Conservation (phyloP, 1,284 basidiomycete genomes). For the Amylostereum areolatum region DNA sequence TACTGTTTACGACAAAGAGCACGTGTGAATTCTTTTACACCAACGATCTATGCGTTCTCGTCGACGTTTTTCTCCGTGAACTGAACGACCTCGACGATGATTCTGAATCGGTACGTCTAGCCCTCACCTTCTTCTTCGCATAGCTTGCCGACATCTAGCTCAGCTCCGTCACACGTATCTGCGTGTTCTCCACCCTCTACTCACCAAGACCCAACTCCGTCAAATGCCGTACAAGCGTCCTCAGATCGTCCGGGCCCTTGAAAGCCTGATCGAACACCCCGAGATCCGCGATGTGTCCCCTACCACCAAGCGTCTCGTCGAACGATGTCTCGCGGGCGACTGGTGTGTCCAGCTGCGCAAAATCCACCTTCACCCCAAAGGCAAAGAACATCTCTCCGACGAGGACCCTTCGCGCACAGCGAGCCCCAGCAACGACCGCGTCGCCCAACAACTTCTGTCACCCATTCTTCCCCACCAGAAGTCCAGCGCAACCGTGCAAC, state of each 20-base stretch:
- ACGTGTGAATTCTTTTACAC: constrained; percentile 98
- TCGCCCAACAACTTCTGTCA: constrained; percentile 17
- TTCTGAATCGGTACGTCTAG: constrained; percentile 74
- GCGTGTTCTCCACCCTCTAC: constrained; percentile 90
- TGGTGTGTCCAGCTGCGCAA: constrained; percentile 75
- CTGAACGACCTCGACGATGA: constrained; percentile 90
- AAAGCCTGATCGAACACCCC: constrained; percentile 69
- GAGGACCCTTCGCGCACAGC: constrained; percentile 19
- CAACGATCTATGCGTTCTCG: constrained; percentile 92
- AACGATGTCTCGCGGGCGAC: constrained; percentile 81
- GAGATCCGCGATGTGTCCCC: constrained; percentile 78
- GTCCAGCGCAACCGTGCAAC: constrained; percentile 12
- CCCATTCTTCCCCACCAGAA: constrained; percentile 24
- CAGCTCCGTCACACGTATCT: constrained; percentile 96
- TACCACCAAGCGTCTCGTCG: constrained; percentile 89
- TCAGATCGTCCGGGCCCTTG: constrained; percentile 82
- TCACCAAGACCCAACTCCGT: constrained; percentile 91
- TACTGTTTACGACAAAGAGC: constrained; percentile 90
- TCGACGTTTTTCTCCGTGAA: constrained; percentile 95
- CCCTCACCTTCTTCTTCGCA: background rate
- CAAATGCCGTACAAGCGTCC: constrained; percentile 85
- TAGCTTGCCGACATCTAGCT: background rate
- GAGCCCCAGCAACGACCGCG: constrained; percentile 38
- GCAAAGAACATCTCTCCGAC: constrained; percentile 13
- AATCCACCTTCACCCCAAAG: constrained; percentile 21